Evolutionary conservation across 2,329 filamentous ascomycete species (phyloP).

Genomic region (Aspergillus ochraceoroseus): DNA sequence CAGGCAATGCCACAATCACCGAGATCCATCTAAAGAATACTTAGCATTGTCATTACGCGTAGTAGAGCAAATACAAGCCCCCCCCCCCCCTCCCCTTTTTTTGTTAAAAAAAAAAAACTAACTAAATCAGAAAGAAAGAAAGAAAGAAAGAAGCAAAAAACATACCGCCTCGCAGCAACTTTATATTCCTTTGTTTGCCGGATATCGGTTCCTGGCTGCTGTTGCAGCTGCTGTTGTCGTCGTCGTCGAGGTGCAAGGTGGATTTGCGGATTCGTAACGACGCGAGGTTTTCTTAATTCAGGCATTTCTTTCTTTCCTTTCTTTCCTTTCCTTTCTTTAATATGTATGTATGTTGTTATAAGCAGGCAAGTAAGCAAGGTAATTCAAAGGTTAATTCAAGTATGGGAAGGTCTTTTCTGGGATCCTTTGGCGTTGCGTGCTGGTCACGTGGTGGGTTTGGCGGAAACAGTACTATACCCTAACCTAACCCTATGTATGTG

Average conservation of each 20-base stretch:
- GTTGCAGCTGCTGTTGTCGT: slow-evolving; percentile 10
- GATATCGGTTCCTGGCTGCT: no score
- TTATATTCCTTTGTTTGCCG: slow-evolving; percentile 43
- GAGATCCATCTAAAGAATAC: slow-evolving; percentile 34
- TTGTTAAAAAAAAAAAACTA: background rate
- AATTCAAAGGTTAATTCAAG: no score
- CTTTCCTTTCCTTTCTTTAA: slow-evolving; percentile 1
- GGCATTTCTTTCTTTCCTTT: slow-evolving; percentile 7
- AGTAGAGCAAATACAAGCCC: no score
- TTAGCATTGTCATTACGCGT: no score
- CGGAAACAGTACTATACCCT: no score
- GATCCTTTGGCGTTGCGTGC: no score
- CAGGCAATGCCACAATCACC: slow-evolving; percentile 32
- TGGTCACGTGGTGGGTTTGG: no score
- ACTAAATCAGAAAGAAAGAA: background rate
- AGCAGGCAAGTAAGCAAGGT: no score
- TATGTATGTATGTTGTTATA: background rate
- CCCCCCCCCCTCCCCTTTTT: background rate
- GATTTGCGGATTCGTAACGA: slow-evolving; percentile 15
- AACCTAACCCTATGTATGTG: no score
- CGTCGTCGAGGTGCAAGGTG: slow-evolving; percentile 13
- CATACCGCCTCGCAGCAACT: slow-evolving; percentile 35
- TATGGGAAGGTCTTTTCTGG: no score
- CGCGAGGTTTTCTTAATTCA: slow-evolving; percentile 15
- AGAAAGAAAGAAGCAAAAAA: background rate